Evolutionary conservation across 2,329 filamentous ascomycete species (phyloP).

Genomic region (Aspergillus sp.): DNA sequence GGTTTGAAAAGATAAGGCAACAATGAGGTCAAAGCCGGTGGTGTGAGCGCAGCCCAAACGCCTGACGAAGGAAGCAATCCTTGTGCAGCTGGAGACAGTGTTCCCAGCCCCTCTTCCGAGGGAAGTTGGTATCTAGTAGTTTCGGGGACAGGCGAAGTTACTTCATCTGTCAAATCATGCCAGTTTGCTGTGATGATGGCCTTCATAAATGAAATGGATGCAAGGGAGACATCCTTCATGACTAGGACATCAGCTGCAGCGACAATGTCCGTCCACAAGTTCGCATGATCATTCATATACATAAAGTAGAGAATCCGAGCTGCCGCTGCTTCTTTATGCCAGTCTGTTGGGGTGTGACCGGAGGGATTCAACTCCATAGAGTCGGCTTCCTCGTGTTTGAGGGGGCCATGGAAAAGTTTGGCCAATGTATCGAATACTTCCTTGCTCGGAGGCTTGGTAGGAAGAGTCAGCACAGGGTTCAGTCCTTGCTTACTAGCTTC

Average conservation of each 20-base stretch:
- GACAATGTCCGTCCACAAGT: conserved; percentile 50
- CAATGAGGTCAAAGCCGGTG: conserved; percentile 45
- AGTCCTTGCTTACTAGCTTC: conserved; percentile 35
- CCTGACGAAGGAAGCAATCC: conserved; percentile 41
- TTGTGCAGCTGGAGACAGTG: conserved; percentile 29
- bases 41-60: conserved; percentile 48
- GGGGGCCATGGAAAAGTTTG: conserved; percentile 52
- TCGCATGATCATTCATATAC: conserved; percentile 48
- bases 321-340: conserved; percentile 45
- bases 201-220: conserved; percentile 49
- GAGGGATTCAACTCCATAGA: conserved; percentile 27
- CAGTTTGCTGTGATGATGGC: conserved; percentile 53
- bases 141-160: conserved; percentile 14
- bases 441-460: conserved; percentile 48
- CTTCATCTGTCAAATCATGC: conserved; percentile 35
- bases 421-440: conserved; percentile 53
- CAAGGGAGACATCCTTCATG: conserved; percentile 53
- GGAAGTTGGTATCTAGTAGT: conserved; percentile 32
- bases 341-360: conserved; percentile 33
- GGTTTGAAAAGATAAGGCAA: conserved; percentile 55
- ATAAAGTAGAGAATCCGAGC: conserved; percentile 53
- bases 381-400: conserved; percentile 15
- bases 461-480: conserved; percentile 47
- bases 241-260: conserved; percentile 53
- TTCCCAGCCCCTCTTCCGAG: conserved; percentile 34